Conservation (phyloP, 768 basidiomycete genomes). For the Rhodotorula paludigena region DNA sequence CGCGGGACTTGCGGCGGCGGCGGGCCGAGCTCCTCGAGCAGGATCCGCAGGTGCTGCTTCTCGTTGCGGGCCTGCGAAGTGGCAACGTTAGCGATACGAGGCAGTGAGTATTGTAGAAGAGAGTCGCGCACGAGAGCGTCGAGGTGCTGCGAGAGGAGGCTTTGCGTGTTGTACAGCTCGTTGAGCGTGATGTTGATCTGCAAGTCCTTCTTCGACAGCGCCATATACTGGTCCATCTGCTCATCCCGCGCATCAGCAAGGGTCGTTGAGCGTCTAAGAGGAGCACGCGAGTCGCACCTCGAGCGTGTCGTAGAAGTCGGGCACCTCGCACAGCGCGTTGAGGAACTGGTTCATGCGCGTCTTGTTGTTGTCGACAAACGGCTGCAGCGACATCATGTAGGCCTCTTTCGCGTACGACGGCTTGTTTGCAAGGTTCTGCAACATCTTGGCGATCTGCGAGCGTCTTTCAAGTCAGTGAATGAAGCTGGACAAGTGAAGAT, state of each 20-base stretch:
- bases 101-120: too few relatives aligned
- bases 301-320: slow-evolving; percentile 96
- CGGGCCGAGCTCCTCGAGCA: slow-evolving; percentile 90
- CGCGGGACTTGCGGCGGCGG: slow-evolving; percentile 93
- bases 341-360: slow-evolving; percentile 94
- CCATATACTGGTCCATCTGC: slow-evolving; percentile 99
- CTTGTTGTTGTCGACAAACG: slow-evolving; percentile 98
- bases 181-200: slow-evolving; percentile 98
- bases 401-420: slow-evolving; percentile 95
- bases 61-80: slow-evolving; percentile 82
- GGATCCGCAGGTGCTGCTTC: slow-evolving; percentile 91
- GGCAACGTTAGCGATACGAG: background rate
- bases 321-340: slow-evolving; percentile 94
- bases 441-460: slow-evolving; percentile 92
- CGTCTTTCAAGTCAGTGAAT: background rate
- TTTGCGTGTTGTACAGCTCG: slow-evolving; percentile 98
- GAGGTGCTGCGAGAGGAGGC: slow-evolving; percentile 87
- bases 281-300: slow-evolving; percentile 58
- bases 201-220: slow-evolving; percentile 95
- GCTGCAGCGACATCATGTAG: slow-evolving; percentile 98
- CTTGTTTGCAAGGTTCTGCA: slow-evolving; percentile 98
- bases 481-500: background rate
- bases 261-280: background rate
- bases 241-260: slow-evolving; percentile 44
- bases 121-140: slow-evolving; percentile 71